Evolutionary conservation across 1,284 basidiomycete species (phyloP), one percentile per base, ranked within the genome.

Genomic region (Irpex sp.): DNA sequence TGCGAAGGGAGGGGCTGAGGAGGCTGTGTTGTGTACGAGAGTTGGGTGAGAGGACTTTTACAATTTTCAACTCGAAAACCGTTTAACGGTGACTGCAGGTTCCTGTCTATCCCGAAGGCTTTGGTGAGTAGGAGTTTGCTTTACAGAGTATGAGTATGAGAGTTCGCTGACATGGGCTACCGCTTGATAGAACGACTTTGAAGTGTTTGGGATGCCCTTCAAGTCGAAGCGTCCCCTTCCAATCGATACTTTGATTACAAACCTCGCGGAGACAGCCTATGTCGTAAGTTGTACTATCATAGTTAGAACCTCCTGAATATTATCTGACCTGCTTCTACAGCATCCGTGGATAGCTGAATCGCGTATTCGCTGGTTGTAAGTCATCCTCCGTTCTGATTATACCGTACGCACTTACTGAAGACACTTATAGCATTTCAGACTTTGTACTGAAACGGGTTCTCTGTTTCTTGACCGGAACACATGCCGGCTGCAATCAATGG

Each of bases 401-500:
- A 33, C 52, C 10, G 7, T 23, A 47, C 8, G 19, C 47, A 23
- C 10, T 57, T 39, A 16, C 16, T 37, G 23, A n/a, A 47, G 55
- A 61, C 16, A 7, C 33, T 55, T 9, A 21, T 10, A 80, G 78
- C 66, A 75, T 87, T 33, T 84, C 81, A 28, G 86, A 88, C 69
- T 82, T 83, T 66, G 80, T 87, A 60, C 81, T 88, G 71, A 86
- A 86, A 66, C 75, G 80, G 8, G 75, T 88, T 0, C 69, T 88
- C 23, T 87, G 84, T 83, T 65, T 83, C 39, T 68, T 88, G 59
- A 87, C 86, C 0, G 85, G 85, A 62, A 78, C 84, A 0, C 78
- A 79, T 67, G 82, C 83, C 4, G 85, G 86, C 7, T 87, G 85
- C 68, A 86, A 86, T 66, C 86, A 88, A 76, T 88, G 85, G 84